phyloP scores from a whole-genome alignment of 805 yeast genomes.

The Saturnispora halmiae region DNA sequence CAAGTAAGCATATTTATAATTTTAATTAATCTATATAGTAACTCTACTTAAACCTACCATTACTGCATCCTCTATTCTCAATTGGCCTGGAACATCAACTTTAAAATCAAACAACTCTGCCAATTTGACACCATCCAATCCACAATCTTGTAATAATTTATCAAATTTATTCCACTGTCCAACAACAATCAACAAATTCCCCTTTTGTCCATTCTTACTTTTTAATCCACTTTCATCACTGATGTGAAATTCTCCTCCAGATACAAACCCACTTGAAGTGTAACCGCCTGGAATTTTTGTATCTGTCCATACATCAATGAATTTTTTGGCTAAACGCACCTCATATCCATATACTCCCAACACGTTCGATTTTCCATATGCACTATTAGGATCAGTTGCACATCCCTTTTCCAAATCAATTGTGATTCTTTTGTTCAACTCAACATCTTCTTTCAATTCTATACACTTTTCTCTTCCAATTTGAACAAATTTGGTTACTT shows the following conservation, averaged over 20 bases:
- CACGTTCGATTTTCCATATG: constrained; percentile 41
- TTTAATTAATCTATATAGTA: background rate
- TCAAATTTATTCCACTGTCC: constrained; percentile 7
- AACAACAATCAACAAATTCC: background rate
- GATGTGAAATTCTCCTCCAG: constrained; percentile 6
- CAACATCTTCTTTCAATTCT: constrained; percentile 56
- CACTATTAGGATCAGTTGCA: constrained; percentile 62
- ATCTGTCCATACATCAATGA: constrained; percentile 8
- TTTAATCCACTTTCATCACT: background rate
- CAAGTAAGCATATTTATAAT: background rate
- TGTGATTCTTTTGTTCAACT: constrained; percentile 72
- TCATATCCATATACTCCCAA: constrained; percentile 2
- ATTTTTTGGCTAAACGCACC: constrained; percentile 8
- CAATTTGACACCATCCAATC: constrained; percentile 2
- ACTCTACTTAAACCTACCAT: constrained; percentile 5
- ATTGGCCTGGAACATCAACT: background rate
- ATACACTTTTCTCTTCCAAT: constrained; percentile 56
- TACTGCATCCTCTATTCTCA: constrained; percentile 8
- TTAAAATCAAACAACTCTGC: constrained; percentile 7
- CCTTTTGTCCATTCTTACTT: background rate
- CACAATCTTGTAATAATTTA: constrained; percentile 2
- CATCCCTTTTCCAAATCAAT: constrained; percentile 54
- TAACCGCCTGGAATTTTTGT: constrained; percentile 3
- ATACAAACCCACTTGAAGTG: constrained; percentile 1
- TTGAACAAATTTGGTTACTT: constrained; percentile 65